A percentile compares a stretch with the other conserved stretches of the same genome.
Evolutionary conservation across 2,329 filamentous ascomycete species (phyloP).

Genomic region (Shiraia bambusicola): DNA sequence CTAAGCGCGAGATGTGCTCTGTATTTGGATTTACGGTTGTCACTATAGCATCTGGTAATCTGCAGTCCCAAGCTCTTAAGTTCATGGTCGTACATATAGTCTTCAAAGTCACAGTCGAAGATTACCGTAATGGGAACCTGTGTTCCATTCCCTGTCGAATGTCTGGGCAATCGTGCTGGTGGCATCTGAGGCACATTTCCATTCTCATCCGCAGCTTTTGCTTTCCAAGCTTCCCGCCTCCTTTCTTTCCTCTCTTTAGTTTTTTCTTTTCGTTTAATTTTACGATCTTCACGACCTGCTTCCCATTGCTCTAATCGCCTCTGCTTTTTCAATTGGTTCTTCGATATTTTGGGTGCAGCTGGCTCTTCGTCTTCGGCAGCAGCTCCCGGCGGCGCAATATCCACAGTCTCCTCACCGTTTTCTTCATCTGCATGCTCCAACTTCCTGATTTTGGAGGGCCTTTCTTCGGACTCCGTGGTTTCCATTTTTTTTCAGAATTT

Average conservation of each 20-base stretch:
- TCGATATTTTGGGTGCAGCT: conserved; percentile 61
- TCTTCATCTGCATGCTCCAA: conserved; percentile 41
- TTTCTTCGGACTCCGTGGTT: conserved; percentile 57
- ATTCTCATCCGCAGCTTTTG: conserved; percentile 34
- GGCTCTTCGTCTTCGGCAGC: conserved; percentile 11
- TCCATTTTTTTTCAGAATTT: conserved; percentile 6
- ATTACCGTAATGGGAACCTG: conserved; percentile 77
- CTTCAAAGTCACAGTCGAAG: conserved; percentile 89
- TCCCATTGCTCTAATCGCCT: conserved; percentile 75
- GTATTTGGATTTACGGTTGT: conserved; percentile 71
- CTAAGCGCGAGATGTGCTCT: conserved; percentile 73
- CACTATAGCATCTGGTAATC: conserved; percentile 84
- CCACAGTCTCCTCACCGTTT: conserved; percentile 8
- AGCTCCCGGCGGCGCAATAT: conserved; percentile 11
- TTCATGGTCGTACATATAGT: conserved; percentile 85
- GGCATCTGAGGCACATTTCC: conserved; percentile 18
- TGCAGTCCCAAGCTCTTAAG: conserved; percentile 79
- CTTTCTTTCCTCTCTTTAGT: conserved; percentile 55
- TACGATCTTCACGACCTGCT: conserved; percentile 61
- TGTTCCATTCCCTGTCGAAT: conserved; percentile 42
- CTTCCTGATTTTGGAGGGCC: conserved; percentile 59
- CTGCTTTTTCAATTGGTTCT: conserved; percentile 82
- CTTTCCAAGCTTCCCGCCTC: conserved; percentile 48
- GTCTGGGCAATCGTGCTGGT: conserved; percentile 20
- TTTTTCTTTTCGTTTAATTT: conserved; percentile 60